Percentiles rank a stretch among this genome's conserved stretches.
These are phyloP conservation scores for Psilocybe cubensis DNA, from an alignment of 768 basidiomycete genomes.

Conservation along the genomic window DNA sequence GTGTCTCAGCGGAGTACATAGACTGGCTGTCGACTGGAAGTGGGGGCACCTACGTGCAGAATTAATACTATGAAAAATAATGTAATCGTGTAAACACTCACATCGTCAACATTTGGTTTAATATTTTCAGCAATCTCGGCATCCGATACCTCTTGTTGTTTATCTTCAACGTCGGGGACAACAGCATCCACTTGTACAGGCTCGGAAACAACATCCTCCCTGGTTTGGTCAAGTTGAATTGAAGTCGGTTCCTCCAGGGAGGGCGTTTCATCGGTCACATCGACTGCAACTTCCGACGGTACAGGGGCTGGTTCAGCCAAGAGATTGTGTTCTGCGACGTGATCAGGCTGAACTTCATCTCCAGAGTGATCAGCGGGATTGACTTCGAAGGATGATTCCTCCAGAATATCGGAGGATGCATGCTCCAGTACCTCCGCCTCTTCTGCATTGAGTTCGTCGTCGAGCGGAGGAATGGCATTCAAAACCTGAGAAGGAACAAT, in stretches of 20 bases:
- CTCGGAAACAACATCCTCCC: not conserved
- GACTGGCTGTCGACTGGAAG: too few species aligned
- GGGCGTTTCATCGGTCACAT: not conserved
- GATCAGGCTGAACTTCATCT: not conserved
- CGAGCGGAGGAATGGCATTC: not conserved
- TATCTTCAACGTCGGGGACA: not conserved
- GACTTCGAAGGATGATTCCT: not conserved
- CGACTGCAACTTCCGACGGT: not conserved
- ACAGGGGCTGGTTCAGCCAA: not conserved
- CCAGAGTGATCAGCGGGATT: not conserved
- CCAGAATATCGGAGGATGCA: not conserved
- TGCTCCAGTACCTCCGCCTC: not conserved
- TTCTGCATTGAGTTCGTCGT: not conserved
- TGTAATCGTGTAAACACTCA: not conserved
- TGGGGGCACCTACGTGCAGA: too few species aligned
- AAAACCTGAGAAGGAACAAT: not conserved
- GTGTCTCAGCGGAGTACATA: too few species aligned
- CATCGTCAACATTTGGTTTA: not conserved
- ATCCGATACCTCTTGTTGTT: not conserved
- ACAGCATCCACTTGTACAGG: not conserved
- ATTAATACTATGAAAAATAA: too few species aligned
- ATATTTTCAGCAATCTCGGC: not conserved
- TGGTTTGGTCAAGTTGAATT: not conserved
- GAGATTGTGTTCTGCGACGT: conserved; percentile 1
- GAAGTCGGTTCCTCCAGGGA: conserved; percentile 1